phyloP scores from a whole-genome alignment of 768 basidiomycete species.

The Pulveroboletus sp. region DNA sequence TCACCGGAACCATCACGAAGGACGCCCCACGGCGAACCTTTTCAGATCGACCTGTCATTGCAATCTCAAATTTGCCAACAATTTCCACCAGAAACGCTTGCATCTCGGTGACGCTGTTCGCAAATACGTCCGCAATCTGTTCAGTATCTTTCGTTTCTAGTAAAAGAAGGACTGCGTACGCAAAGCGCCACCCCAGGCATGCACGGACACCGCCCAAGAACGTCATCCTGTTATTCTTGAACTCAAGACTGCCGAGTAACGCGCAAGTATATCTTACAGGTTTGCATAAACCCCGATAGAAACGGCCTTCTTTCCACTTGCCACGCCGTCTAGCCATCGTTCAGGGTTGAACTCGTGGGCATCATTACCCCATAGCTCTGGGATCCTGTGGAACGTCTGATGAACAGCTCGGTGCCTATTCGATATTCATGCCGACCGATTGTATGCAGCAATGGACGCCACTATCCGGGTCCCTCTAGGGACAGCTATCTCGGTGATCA shows the following conservation, averaged over 20 bases:
- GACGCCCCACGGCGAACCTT: conserved; percentile 28
- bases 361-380: conserved; percentile 30
- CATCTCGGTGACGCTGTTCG: conserved; percentile 41
- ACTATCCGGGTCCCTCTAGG: conserved; percentile 49
- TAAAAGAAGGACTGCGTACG: conserved; percentile 16
- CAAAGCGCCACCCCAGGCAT: conserved; percentile 32
- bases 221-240: conserved; percentile 24
- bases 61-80: conserved; percentile 49
- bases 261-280: conserved; percentile 14
- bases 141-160: conserved; percentile 1
- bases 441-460: conserved; percentile 50
- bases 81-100: conserved; percentile 58
- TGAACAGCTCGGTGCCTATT: neutral
- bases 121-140: neutral
- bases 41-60: conserved; percentile 26
- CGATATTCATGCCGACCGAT: conserved; percentile 37
- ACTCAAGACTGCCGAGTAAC: neutral
- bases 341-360: conserved; percentile 30
- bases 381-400: conserved; percentile 14
- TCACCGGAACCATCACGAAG: conserved; percentile 29
- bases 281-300: conserved; percentile 28
- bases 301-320: conserved; percentile 13
- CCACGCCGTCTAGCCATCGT: conserved; percentile 22
- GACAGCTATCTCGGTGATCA: conserved; percentile 41
- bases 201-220: conserved; percentile 22